Percentiles rank a stretch among this genome's conserved stretches.
phyloP scores from a whole-genome alignment of 164 flowering plant species.

The Vitis rupestris region DNA sequence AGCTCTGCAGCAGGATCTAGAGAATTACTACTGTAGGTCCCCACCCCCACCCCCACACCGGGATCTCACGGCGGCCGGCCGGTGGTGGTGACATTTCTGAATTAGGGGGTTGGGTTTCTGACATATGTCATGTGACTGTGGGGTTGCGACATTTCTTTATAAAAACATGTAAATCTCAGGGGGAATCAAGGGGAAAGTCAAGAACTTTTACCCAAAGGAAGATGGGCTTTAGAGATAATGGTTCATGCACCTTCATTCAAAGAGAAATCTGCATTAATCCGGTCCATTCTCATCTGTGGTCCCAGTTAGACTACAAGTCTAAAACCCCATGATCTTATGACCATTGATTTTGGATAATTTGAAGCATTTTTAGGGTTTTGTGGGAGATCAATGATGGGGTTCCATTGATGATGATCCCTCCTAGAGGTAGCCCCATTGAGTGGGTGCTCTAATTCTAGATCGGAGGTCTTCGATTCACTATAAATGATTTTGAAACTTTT shows the following conservation, averaged over 20 bases:
- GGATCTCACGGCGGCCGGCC: background rate
- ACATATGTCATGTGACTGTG: conserved; percentile 39
- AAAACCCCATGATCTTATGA: background rate
- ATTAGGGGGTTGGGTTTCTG: conserved; percentile 21
- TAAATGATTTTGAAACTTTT: conserved; percentile 16
- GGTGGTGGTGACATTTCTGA: background rate
- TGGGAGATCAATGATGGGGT: conserved; percentile 4
- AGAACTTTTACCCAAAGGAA: background rate
- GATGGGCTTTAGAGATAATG: conserved; percentile 1
- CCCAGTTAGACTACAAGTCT: background rate
- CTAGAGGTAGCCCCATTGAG: conserved; percentile 14
- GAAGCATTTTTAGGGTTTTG: too few species aligned
- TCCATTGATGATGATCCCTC: background rate
- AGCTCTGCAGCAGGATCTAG: background rate
- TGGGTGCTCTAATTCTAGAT: conserved; percentile 20
- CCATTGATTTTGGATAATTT: conserved; percentile 2
- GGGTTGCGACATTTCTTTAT: conserved; percentile 11
- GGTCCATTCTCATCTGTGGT: conserved; percentile 9
- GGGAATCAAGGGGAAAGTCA: conserved; percentile 2
- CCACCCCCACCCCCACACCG: background rate
- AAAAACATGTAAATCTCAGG: conserved; percentile 1
- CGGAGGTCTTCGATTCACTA: conserved; percentile 19
- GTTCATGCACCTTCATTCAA: conserved; percentile 27
- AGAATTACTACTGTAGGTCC: background rate
- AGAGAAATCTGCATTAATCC: background rate